Percentiles rank a stretch among this genome's conserved stretches.
These are phyloP conservation scores for Neurospora sp. DNA, from an alignment of 2,329 filamentous ascomycete species.

Conservation along the genomic window DNA sequence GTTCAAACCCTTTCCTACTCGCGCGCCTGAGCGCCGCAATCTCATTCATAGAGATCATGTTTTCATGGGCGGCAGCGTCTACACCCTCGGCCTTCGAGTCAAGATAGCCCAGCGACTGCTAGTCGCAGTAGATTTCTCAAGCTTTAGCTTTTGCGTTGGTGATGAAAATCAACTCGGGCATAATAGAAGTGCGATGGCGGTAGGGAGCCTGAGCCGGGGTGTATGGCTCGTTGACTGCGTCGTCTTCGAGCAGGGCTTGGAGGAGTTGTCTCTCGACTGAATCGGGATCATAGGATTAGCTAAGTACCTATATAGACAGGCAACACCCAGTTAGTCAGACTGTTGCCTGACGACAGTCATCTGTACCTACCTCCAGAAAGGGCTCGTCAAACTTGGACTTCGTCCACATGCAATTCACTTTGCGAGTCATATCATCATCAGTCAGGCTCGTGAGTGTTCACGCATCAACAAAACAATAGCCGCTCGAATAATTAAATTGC, in stretches of 20 bases:
- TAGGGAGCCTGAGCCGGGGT: too few relatives aligned
- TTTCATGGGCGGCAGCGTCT: too few relatives aligned
- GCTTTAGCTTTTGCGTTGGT: too few relatives aligned
- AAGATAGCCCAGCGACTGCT: too few relatives aligned
- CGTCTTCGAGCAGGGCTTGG: not conserved
- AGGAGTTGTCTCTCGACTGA: not conserved
- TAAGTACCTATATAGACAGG: not conserved
- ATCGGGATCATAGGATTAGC: not conserved
- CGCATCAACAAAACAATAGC: not conserved
- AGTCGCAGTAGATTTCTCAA: too few relatives aligned
- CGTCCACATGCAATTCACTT: not conserved
- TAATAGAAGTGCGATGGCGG: not conserved
- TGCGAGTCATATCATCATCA: not conserved
- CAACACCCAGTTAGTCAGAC: not conserved
- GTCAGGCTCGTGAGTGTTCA: not conserved
- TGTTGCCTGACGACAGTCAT: not conserved
- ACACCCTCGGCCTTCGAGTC: too few relatives aligned
- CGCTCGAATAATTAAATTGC: not conserved
- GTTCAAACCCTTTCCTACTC: too few relatives aligned
- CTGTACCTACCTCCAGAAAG: not conserved
- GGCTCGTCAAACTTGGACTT: not conserved
- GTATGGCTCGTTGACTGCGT: not conserved
- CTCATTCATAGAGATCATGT: too few relatives aligned
- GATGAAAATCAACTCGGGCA: too few relatives aligned
- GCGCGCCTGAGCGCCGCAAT: too few relatives aligned